A percentile compares a stretch with the other conserved stretches of the same genome.
phyloP scores from a whole-genome alignment of 257 asterid species.

The Buddleja alternifolia region DNA sequence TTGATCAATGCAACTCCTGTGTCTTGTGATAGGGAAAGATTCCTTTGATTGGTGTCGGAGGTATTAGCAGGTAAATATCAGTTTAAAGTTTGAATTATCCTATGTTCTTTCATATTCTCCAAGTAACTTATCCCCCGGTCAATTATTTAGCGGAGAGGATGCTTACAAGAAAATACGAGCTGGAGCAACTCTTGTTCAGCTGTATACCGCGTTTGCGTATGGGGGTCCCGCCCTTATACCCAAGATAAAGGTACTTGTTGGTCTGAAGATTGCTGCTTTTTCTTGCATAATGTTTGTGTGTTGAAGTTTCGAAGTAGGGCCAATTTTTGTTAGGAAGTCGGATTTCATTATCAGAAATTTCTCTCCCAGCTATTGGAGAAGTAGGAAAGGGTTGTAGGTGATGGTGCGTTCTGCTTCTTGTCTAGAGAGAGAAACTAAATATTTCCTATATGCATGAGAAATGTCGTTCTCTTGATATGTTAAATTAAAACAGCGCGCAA shows the following conservation, averaged over 20 bases:
- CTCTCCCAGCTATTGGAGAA: too few relatives aligned
- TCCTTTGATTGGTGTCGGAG: constrained; percentile 69
- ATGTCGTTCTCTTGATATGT: too few relatives aligned
- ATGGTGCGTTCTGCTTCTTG: too few relatives aligned
- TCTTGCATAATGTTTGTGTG: background rate
- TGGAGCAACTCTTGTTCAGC: constrained; percentile 95
- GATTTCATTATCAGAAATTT: too few relatives aligned
- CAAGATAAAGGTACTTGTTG: constrained; percentile 64
- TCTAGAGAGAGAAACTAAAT: background rate
- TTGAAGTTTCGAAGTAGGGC: too few relatives aligned
- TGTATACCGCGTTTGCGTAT: constrained; percentile 90
- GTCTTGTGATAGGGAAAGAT: constrained; percentile 52
- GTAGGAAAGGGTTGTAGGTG: too few relatives aligned
- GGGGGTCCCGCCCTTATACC: constrained; percentile 99
- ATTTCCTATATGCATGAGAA: background rate
- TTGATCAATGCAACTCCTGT: background rate
- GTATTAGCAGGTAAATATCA: constrained; percentile 57
- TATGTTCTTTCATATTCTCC: constrained; percentile 1
- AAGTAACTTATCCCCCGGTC: background rate
- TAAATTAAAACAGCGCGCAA: too few relatives aligned
- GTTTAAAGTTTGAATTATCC: constrained; percentile 12
- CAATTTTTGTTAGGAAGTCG: too few relatives aligned
- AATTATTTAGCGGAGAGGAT: constrained; percentile 75
- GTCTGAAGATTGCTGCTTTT: background rate
- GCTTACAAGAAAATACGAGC: constrained; percentile 95